These are phyloP conservation scores for Tanacetum coccineum DNA, from an alignment of 129 eudicot species.

Conservation along the genomic window DNA sequence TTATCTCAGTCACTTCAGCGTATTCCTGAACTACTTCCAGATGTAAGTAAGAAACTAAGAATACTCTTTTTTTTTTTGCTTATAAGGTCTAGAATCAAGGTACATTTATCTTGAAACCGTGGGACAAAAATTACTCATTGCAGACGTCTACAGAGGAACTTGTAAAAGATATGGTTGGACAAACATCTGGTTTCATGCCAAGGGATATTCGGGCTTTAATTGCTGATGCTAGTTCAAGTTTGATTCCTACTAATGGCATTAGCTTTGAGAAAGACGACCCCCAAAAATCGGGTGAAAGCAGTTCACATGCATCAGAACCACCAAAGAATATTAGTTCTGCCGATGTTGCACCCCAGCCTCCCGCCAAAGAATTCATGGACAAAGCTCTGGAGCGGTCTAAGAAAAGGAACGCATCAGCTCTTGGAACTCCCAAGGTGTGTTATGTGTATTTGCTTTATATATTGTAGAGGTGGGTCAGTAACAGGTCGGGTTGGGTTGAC, in stretches of 20 bases:
- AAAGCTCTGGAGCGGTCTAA: slow-evolving; percentile 81
- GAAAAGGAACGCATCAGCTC: slow-evolving; percentile 84
- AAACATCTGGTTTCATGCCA: slow-evolving; percentile 89
- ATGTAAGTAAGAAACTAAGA: slow-evolving; percentile 48
- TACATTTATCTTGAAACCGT: not conserved
- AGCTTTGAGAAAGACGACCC: slow-evolving; percentile 33
- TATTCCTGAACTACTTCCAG: slow-evolving; percentile 59
- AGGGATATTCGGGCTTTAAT: slow-evolving; percentile 80
- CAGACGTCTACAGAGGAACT: slow-evolving; percentile 67
- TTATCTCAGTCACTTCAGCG: slow-evolving; percentile 57
- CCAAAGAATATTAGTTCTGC: slow-evolving; percentile 20
- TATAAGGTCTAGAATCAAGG: no score
- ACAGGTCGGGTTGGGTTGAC: not conserved
- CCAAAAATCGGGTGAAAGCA: slow-evolving; percentile 25
- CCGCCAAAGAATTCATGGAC: slow-evolving; percentile 57
- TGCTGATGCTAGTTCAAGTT: slow-evolving; percentile 83
- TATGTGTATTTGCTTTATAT: not conserved
- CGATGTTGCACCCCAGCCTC: slow-evolving; percentile 20
- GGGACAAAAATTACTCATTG: slow-evolving; percentile 22
- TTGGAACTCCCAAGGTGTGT: slow-evolving; percentile 92
- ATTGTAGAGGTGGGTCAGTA: not conserved
- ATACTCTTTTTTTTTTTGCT: not conserved
- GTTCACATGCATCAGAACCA: slow-evolving; percentile 26
- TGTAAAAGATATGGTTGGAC: slow-evolving; percentile 81
- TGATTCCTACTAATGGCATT: slow-evolving; percentile 37